Evolutionary conservation across 2,329 filamentous ascomycete genomes (phyloP), one percentile per base, ranked within the genome.

Genomic region (Pyrenochaeta sp.): DNA sequence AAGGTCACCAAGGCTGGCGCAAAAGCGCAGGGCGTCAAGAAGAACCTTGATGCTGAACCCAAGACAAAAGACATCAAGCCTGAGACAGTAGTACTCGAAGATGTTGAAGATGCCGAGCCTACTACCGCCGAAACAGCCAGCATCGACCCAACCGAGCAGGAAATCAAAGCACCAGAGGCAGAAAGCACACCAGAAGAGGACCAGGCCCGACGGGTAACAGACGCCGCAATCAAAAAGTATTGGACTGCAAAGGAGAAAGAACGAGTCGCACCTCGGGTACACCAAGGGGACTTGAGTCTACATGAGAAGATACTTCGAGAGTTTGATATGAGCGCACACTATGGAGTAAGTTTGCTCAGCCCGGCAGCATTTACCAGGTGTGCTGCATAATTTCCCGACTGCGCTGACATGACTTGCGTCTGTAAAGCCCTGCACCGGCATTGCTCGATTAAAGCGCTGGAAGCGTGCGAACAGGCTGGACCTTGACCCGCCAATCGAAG

Each of bases 281-380:
- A 97, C 64, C 90, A 96, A 72, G 72, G 86, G 60, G 86, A 79
- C 2, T 67, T 97, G 57, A 81, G 78, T 8, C 56, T 88, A 31
- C 80, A 87, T 42, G 92, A 97, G 78, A 96, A 93, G 77, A 84
- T 97, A 18, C 72, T 97, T 61, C 80, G 93, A 52, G 89, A 96
- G 68, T 99, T 94, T 73, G 94, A 99, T 69, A 87, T 96, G 55
- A 94, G 87, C 64, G 89, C 83, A 48, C 89, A 96, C 63, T 99
- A 89, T 69, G 94, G 94, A 43, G 91, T 96, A 83, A 77, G 89
- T 55, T 17, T 28, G 3, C n/a, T 39, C 18, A 11, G 31, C 13
- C 36, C 14, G 39, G 23, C 22, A 39, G 13, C 3, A 11, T 18
- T 3, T 7, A 9, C 7, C n/a, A 84, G 4, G 21, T 15, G 19